Conservation (phyloP, 495 filamentous ascomycete genomes). For the Mytilinidion resinicola region DNA sequence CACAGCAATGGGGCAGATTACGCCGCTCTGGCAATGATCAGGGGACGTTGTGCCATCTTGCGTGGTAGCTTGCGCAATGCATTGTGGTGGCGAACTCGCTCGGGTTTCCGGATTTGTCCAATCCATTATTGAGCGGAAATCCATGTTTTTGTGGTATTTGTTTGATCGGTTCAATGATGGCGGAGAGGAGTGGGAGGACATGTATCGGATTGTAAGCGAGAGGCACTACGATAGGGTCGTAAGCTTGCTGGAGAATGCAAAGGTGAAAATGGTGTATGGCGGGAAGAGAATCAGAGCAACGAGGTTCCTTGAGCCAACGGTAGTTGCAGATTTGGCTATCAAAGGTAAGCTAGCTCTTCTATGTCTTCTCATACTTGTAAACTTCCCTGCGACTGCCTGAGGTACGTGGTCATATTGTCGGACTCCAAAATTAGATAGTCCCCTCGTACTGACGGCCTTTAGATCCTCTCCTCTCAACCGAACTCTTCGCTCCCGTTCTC, state of each 20-base stretch:
- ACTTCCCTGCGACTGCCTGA: too few relatives aligned
- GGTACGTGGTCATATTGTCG: too few relatives aligned
- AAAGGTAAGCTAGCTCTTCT: neutral
- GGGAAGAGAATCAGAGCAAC: neutral
- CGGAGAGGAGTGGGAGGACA: neutral
- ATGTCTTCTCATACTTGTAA: too few relatives aligned
- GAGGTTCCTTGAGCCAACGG: neutral
- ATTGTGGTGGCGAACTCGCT: too few relatives aligned
- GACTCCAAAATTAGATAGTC: too few relatives aligned
- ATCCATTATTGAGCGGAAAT: too few relatives aligned
- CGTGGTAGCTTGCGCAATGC: too few relatives aligned
- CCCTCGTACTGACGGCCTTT: neutral
- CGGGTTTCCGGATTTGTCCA: too few relatives aligned
- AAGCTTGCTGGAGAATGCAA: neutral
- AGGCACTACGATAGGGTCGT: conserved; percentile 5
- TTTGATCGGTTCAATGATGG: neutral
- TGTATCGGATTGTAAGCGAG: conserved; percentile 8
- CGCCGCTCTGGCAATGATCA: too few relatives aligned
- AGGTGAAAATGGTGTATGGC: neutral
- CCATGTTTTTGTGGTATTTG: conserved; percentile 5
- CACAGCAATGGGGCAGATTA: too few relatives aligned
- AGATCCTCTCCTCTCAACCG: conserved; percentile 5
- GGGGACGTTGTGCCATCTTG: too few relatives aligned
- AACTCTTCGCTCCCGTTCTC: conserved; percentile 8
- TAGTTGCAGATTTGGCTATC: neutral